phyloP scores from a whole-genome alignment of 2,329 filamentous ascomycete genomes.

The Beauveria asiatica region DNA sequence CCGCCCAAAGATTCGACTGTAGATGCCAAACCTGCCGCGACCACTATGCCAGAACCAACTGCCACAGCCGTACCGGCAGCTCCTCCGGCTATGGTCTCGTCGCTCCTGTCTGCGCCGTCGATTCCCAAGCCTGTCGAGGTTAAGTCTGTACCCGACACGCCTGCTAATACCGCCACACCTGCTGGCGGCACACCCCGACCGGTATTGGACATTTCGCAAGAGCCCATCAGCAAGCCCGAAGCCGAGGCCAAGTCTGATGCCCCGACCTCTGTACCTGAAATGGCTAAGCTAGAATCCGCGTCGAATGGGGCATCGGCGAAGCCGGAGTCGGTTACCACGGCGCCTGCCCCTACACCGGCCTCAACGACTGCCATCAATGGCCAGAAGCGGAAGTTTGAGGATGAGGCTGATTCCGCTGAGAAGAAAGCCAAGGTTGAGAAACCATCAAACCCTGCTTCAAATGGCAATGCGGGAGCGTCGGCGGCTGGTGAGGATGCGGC shows the following conservation, averaged over 20 bases:
- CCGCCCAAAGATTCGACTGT: neutral
- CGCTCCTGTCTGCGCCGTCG: neutral
- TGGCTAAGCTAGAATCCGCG: neutral
- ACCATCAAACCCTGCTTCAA: constrained; percentile 12
- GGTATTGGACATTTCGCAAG: constrained; percentile 25
- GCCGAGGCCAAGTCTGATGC: constrained; percentile 14
- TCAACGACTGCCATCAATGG: constrained; percentile 12
- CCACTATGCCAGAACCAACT: neutral
- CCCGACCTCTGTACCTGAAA: constrained; percentile 14
- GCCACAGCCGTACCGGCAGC: neutral
- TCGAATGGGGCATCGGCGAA: constrained; percentile 7
- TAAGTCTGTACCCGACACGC: constrained; percentile 27
- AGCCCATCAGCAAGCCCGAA: constrained; percentile 19
- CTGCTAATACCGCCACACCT: constrained; percentile 26
- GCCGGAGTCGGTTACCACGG: constrained; percentile 5
- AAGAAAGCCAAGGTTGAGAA: constrained; percentile 19
- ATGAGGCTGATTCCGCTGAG: constrained; percentile 16
- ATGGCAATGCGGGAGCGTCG: constrained; percentile 12
- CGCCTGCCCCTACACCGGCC: constrained; percentile 3
- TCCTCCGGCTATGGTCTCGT: neutral
- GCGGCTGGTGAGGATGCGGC: neutral
- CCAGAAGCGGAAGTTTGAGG: constrained; percentile 34
- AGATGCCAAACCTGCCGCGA: neutral
- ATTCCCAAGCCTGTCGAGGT: constrained; percentile 28
- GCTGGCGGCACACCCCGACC: constrained; percentile 27